Evolutionary conservation across 139 green algal species (phyloP).

Genomic region (Ulvella scutata): DNA sequence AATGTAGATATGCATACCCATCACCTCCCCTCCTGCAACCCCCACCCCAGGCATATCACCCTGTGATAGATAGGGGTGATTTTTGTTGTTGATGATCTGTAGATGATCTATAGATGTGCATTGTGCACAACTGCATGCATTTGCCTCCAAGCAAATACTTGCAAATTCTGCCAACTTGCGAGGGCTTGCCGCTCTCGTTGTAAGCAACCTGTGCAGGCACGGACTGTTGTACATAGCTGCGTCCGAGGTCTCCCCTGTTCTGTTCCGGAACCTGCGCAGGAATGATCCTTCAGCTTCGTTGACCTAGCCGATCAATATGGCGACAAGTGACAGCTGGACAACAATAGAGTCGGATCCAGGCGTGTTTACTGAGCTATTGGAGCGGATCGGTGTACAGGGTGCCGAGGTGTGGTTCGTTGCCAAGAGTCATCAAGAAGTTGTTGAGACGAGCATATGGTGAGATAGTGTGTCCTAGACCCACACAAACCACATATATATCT

Average conservation of each 20-base stretch:
- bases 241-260: neutral
- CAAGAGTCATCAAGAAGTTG: neutral
- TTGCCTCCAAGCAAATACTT: too few relatives aligned
- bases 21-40: too few relatives aligned
- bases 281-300: neutral
- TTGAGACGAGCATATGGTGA: neutral
- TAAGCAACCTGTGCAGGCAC: neutral
- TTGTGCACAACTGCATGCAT: too few relatives aligned
- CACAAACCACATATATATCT: neutral
- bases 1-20: too few relatives aligned
- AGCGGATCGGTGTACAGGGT: conserved; percentile 66
- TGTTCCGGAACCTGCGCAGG: neutral
- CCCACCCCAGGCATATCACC: too few relatives aligned
- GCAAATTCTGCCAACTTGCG: too few relatives aligned
- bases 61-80: too few relatives aligned
- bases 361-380: conserved; percentile 90
- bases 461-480: neutral
- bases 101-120: too few relatives aligned
- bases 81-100: too few relatives aligned
- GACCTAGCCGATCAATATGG: neutral
- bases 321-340: conserved; percentile 36
- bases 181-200: too few relatives aligned
- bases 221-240: neutral
- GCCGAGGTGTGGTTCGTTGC: conserved; percentile 45
- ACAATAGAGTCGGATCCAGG: conserved; percentile 81